Percentiles rank a stretch among this genome's conserved stretches.
These are phyloP conservation scores for Metschnikowia reukaufii DNA, from an alignment of 805 yeast species.

Conservation along the genomic window DNA sequence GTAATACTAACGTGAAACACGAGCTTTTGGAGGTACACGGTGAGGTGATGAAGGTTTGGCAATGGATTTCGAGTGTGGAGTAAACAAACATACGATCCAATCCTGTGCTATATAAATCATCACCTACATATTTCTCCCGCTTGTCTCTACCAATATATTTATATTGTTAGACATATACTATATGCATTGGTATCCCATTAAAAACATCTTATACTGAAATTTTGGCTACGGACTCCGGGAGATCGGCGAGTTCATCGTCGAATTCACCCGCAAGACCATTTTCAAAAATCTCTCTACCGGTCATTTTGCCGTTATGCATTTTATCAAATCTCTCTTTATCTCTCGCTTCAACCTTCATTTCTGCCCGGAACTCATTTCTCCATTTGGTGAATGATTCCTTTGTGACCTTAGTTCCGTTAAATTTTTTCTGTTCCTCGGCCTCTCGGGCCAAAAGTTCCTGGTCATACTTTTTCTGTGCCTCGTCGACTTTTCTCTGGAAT, in stretches of 20 bases:
- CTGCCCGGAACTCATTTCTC: constrained; percentile 71
- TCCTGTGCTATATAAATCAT: too few species aligned
- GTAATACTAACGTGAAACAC: constrained; percentile 62
- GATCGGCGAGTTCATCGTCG: constrained; percentile 37
- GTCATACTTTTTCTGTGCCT: constrained; percentile 58
- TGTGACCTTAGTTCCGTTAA: constrained; percentile 88
- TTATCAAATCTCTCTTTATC: constrained; percentile 49
- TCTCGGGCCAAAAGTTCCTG: constrained; percentile 63
- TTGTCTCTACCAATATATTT: too few species aligned
- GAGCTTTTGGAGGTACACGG: constrained; percentile 75
- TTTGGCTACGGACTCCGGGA: constrained; percentile 21
- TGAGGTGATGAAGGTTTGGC: constrained; percentile 85
- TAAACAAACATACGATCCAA: neutral
- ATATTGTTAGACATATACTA: too few species aligned
- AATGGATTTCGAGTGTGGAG: constrained; percentile 54
- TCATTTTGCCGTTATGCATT: constrained; percentile 74
- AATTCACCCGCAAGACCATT: constrained; percentile 77
- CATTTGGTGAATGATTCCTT: constrained; percentile 68
- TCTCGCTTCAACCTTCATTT: constrained; percentile 65
- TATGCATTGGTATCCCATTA: neutral
- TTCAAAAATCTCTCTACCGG: constrained; percentile 90
- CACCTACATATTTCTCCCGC: too few species aligned
- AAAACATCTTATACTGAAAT: constrained; percentile 13
- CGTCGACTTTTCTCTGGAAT: constrained; percentile 57
- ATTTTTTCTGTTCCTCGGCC: constrained; percentile 82